A percentile compares a stretch with the other conserved stretches of the same genome.
phyloP scores from a whole-genome alignment of 345 rosid species.

The Lenwebbia sp. region DNA sequence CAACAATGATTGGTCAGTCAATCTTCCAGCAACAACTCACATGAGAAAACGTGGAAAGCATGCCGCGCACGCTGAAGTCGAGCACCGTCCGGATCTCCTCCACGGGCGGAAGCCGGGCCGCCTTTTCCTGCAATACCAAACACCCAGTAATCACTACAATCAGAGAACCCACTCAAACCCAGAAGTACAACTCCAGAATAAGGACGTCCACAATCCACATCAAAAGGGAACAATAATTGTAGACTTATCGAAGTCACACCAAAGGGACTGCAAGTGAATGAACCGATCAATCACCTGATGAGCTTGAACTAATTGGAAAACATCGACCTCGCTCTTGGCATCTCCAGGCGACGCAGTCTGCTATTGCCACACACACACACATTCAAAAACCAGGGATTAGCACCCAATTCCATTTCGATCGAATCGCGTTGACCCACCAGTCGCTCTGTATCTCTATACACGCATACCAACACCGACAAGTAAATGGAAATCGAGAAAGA shows the following conservation, averaged over 20 bases:
- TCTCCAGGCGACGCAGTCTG: constrained; percentile 57
- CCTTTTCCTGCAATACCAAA: constrained; percentile 47
- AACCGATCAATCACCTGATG: constrained; percentile 47
- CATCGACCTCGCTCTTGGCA: constrained; percentile 29
- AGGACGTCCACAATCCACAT: not conserved
- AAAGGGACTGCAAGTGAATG: not conserved
- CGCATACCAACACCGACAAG: not conserved
- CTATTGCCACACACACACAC: not conserved
- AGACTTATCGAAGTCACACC: not conserved
- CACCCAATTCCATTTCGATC: not conserved
- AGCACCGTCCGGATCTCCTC: constrained; percentile 74
- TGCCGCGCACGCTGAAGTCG: constrained; percentile 42
- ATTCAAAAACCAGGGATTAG: constrained; percentile 3
- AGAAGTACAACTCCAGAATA: not conserved
- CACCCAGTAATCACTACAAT: not conserved
- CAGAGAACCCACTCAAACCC: not conserved
- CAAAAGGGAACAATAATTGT: not conserved
- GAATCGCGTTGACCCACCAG: not conserved
- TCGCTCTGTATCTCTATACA: not conserved
- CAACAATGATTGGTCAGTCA: not conserved
- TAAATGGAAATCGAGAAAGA: not conserved
- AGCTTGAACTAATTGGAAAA: constrained; percentile 62
- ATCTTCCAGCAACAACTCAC: constrained; percentile 18
- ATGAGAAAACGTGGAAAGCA: constrained; percentile 84
- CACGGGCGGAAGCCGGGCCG: constrained; percentile 70